A percentile compares a stretch with the other conserved stretches of the same genome.
These are phyloP conservation scores for Protomyces gravidus DNA, from an alignment of 1,139 yeast species.

Conservation along the genomic window DNA sequence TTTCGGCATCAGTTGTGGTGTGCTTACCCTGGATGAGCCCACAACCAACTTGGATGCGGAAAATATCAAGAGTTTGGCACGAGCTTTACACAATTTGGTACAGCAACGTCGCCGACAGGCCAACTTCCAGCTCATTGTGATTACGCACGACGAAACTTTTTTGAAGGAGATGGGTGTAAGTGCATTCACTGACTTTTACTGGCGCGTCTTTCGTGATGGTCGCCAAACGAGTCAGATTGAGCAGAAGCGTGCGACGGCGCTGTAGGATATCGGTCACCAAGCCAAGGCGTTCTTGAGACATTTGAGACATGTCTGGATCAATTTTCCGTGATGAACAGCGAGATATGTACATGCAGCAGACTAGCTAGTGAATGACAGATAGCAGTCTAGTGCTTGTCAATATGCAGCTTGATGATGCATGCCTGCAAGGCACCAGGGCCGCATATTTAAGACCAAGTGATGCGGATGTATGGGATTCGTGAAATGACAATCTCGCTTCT, in stretches of 20 bases:
- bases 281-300: too few species aligned
- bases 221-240: constrained; percentile 34
- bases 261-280: too few species aligned
- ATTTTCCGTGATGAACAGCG: too few species aligned
- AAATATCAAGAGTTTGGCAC: constrained; percentile 82
- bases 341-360: too few species aligned
- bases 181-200: constrained; percentile 83
- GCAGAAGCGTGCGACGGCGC: constrained; percentile 11
- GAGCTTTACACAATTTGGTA: constrained; percentile 70
- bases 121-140: constrained; percentile 89
- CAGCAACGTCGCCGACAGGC: constrained; percentile 68
- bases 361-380: too few species aligned
- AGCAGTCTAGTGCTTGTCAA: too few species aligned
- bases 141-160: constrained; percentile 88
- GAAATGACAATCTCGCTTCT: too few species aligned
- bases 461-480: too few species aligned
- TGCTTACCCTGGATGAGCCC: constrained; percentile 95
- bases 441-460: too few species aligned
- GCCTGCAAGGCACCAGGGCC: too few species aligned
- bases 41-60: constrained; percentile 91
- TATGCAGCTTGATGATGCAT: too few species aligned
- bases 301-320: too few species aligned
- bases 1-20: constrained; percentile 91
- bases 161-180: constrained; percentile 79
- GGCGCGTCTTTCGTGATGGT: constrained; percentile 72